Conservation (phyloP, 2,329 filamentous ascomycete species). For the Diaporthe sp. region DNA sequence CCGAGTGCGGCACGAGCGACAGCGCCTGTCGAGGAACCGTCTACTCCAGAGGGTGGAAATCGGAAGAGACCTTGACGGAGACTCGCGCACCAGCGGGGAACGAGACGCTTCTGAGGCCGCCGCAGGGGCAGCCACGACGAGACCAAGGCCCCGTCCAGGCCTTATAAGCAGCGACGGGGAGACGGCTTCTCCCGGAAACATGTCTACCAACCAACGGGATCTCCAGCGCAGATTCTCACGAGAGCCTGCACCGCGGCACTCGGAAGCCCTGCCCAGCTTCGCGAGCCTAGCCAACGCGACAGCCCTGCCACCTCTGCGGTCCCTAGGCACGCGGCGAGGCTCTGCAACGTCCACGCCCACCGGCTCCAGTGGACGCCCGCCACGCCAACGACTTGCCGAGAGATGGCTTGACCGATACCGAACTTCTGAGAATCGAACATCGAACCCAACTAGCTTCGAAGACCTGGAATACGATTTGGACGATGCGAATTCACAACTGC, state of each 20-base stretch:
- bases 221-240: conserved; percentile 53
- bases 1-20: conserved; percentile 18
- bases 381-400: conserved; percentile 45
- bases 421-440: conserved; percentile 35
- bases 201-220: conserved; percentile 54
- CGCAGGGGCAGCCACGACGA: not conserved
- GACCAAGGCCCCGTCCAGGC: conserved; percentile 20
- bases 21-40: conserved; percentile 8
- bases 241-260: conserved; percentile 49
- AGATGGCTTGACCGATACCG: conserved; percentile 48
- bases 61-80: conserved; percentile 5
- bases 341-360: conserved; percentile 46
- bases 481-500: conserved; percentile 59
- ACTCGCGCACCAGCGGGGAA: conserved; percentile 28
- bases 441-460: conserved; percentile 48
- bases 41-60: conserved; percentile 22
- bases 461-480: conserved; percentile 57
- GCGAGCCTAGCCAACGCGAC: conserved; percentile 44
- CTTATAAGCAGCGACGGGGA: conserved; percentile 6
- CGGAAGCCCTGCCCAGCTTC: conserved; percentile 45
- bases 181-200: conserved; percentile 46
- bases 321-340: conserved; percentile 48
- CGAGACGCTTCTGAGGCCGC: conserved; percentile 39
- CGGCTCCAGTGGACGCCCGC: conserved; percentile 42
- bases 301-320: conserved; percentile 55